A percentile compares a stretch with the other conserved stretches of the same genome.
Evolutionary conservation across 176 grass and related monocot genomes (phyloP).

Genomic region (Juncus inflexus): DNA sequence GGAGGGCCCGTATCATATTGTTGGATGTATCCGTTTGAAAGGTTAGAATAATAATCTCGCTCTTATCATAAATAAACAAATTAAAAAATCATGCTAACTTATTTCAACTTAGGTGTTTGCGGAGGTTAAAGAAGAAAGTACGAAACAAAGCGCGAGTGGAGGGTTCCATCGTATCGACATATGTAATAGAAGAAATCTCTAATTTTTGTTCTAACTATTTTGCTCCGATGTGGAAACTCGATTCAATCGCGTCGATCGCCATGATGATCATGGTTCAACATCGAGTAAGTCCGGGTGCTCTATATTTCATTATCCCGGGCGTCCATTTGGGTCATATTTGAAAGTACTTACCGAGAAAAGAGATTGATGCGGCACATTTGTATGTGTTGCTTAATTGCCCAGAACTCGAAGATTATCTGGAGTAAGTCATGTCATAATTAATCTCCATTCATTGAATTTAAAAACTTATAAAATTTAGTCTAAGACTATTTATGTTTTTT

Average conservation of each 20-base stretch:
- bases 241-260: background rate
- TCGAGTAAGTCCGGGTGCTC: background rate
- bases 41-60: background rate
- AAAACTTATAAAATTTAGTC: too few relatives aligned
- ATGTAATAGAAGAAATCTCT: constrained; percentile 22
- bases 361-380: constrained; percentile 8
- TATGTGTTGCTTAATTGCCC: constrained; percentile 24
- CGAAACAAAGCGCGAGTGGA: constrained; percentile 16
- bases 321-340: background rate
- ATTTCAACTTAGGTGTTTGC: background rate
- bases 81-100: background rate
- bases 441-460: too few relatives aligned
- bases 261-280: constrained; percentile 16
- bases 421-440: constrained; percentile 7
- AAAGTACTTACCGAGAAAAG: constrained; percentile 1
- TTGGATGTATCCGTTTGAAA: constrained; percentile 32
- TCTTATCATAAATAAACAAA: background rate
- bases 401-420: constrained; percentile 12
- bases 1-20: constrained; percentile 7
- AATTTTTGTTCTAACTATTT: constrained; percentile 22
- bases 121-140: background rate
- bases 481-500: too few relatives aligned
- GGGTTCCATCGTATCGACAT: constrained; percentile 14
- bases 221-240: background rate
- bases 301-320: background rate